phyloP scores from a whole-genome alignment of 2,329 filamentous ascomycete genomes.

The Trichophyton simii region DNA sequence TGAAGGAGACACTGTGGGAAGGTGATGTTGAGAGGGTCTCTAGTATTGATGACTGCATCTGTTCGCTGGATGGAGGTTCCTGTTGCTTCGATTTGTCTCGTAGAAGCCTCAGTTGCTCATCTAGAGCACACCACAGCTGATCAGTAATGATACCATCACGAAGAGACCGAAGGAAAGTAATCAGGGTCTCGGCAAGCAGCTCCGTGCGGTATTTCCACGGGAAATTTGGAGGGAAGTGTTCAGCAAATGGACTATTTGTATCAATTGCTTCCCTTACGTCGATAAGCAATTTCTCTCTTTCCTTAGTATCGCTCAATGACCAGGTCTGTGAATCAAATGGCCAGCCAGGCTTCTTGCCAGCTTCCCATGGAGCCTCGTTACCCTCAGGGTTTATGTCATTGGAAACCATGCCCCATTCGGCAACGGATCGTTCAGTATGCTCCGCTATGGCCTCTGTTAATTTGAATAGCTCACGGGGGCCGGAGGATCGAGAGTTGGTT shows the following conservation, averaged over 20 bases:
- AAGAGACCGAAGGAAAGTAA: slow-evolving; percentile 62
- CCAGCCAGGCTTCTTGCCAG: slow-evolving; percentile 40
- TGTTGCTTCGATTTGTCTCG: slow-evolving; percentile 39
- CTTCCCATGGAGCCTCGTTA: slow-evolving; percentile 41
- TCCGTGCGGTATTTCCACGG: slow-evolving; percentile 60
- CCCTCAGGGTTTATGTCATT: slow-evolving; percentile 20
- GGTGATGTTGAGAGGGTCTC: slow-evolving; percentile 61
- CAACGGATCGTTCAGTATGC: slow-evolving; percentile 45
- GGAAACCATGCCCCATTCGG: slow-evolving; percentile 50
- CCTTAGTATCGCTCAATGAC: slow-evolving; percentile 29
- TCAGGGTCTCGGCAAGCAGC: slow-evolving; percentile 55
- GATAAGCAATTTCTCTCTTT: slow-evolving; percentile 34
- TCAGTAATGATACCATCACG: slow-evolving; percentile 66
- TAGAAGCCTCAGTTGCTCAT: slow-evolving; percentile 42
- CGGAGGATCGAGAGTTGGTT: slow-evolving; percentile 51
- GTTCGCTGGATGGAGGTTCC: slow-evolving; percentile 37
- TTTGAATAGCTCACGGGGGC: slow-evolving; percentile 77
- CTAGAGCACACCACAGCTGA: slow-evolving; percentile 57
- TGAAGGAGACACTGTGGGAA: slow-evolving; percentile 77
- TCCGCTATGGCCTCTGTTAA: slow-evolving; percentile 69
- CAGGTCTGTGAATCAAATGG: slow-evolving; percentile 45
- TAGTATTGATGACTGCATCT: slow-evolving; percentile 50
- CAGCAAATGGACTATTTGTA: slow-evolving; percentile 48
- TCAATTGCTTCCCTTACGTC: slow-evolving; percentile 56
- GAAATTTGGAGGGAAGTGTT: slow-evolving; percentile 51